Evolutionary conservation across 345 rosid genomes (phyloP).

Genomic region (Citropsis articulata): DNA sequence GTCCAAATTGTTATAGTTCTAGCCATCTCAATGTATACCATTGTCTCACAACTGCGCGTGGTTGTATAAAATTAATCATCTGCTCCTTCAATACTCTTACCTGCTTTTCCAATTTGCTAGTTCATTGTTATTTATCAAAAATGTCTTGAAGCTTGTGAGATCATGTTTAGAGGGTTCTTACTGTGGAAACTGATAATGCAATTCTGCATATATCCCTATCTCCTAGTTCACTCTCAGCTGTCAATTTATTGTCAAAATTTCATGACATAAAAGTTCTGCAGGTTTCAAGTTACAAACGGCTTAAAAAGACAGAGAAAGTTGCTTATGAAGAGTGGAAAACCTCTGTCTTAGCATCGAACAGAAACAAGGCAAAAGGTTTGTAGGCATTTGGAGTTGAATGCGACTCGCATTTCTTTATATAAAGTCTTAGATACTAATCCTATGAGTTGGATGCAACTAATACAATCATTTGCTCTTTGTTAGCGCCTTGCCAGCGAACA

Average conservation of each 20-base stretch:
- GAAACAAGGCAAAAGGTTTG: slow-evolving; percentile 46
- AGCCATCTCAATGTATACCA: background rate
- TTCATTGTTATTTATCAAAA: background rate
- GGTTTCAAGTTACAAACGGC: slow-evolving; percentile 67
- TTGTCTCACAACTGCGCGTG: background rate
- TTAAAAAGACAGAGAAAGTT: slow-evolving; percentile 52
- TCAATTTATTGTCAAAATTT: background rate
- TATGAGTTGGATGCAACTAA: background rate
- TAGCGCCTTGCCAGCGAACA: slow-evolving; percentile 61
- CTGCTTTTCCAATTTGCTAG: background rate
- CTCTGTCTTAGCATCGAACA: slow-evolving; percentile 52
- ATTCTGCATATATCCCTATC: background rate
- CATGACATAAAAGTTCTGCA: slow-evolving; percentile 24
- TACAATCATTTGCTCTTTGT: background rate
- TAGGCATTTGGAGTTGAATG: background rate
- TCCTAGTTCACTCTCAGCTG: background rate
- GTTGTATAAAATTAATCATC: background rate
- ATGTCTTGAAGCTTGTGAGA: background rate
- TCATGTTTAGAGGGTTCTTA: background rate
- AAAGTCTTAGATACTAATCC: background rate
- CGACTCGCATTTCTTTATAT: background rate
- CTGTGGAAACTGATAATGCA: background rate
- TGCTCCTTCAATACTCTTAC: background rate
- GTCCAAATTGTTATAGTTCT: background rate
- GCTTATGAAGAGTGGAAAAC: slow-evolving; percentile 85